Evolutionary conservation across 257 asterid species (phyloP), one percentile per base, ranked within the genome.

Genomic region (Euphrasia confusa): DNA sequence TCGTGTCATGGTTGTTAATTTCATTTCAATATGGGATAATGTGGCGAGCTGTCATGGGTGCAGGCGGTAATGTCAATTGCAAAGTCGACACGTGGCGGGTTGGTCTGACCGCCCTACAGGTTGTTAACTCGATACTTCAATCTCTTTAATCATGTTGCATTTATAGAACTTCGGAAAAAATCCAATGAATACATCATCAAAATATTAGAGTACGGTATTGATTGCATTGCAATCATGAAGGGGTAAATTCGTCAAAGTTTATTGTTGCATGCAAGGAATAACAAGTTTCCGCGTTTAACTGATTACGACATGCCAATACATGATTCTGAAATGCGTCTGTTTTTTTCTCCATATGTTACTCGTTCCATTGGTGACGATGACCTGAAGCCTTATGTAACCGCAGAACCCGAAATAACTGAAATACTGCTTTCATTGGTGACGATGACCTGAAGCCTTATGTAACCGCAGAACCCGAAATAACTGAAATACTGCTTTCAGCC

Each of bases 391-490:
- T n/a, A n/a, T n/a, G n/a, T n/a, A n/a, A n/a, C n/a, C n/a, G n/a
- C n/a, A n/a, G n/a, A n/a, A n/a, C n/a, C n/a, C n/a, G n/a, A n/a
- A n/a, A n/a, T n/a, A n/a, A n/a, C n/a, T n/a, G n/a, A n/a, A n/a
- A n/a, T n/a, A n/a, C n/a, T n/a, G n/a, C n/a, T n/a, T n/a, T n/a
- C 45, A 93, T 89, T 39, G 97, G 99, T 2, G 99, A 93, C 72
- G 24, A 21, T 21, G n/a, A 21, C 24, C 0, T 21, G 24, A 21
- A 21, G 24, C 24, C 24, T 21, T 1, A 21, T n/a, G n/a, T 92
- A 72, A 89, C 91, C 65, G 97, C 96, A 0, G 96, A 92, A 78
- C 97, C 99, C 62, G 99, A 92, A 87, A 84, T 89, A 62, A 81
- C 86, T 10, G 90, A 80, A 64, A 89, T 85, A 13, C 57, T 69